Base-by-base conservation (phyloP, 1,139 yeast genomes). In the Suhomyces kunorum region DNA sequence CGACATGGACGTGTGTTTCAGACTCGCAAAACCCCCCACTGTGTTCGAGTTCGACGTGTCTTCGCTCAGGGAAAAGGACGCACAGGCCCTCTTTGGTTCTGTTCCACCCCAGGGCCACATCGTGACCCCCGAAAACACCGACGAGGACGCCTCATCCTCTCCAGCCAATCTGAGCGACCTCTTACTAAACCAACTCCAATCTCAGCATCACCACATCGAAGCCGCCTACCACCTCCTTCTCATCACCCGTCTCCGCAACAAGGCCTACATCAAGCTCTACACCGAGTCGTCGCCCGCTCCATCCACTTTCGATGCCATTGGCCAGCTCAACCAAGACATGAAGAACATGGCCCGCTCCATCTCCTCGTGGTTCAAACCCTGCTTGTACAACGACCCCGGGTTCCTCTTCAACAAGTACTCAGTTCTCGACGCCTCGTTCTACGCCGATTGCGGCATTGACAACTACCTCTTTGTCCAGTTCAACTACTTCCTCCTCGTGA, bases 11-110 rank as follows among this genome's bases (percentile, higher is more conserved):
- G 51, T 71, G 22, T 74, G 83, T 39, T 63, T 78, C 49, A 71
- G 79, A 45, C 56, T 70, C 28, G 88, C 89, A 4, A 74, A 78
- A 43, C 80, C 87, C 1, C 84, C 87, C 0, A 51, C 74, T 17
- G 68, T 82, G 15, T 67, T 72, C 49, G 76, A 68, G 29, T 48
- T 54, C 13, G 87, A 81, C 57, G 74, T 49, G 9, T 37, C 53
- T n/a, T 38, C 46, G 3, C 22, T 36, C 9, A 47, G 51, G 26
- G 63, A 61, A 3, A 22, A 42, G 15, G 26, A 20, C 8, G 40
- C 46, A 5, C 40, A 38, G 9, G 37, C 42, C 11, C 7, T 36
- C 20, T 39, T 45, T 27, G 38, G 46, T 2, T n/a, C n/a, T n/a
- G n/a, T n/a, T n/a, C n/a, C n/a, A n/a, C n/a, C n/a, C n/a, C n/a